phyloP scores from a whole-genome alignment of 2,329 filamentous ascomycete species.

The Aspergillus sp. region DNA sequence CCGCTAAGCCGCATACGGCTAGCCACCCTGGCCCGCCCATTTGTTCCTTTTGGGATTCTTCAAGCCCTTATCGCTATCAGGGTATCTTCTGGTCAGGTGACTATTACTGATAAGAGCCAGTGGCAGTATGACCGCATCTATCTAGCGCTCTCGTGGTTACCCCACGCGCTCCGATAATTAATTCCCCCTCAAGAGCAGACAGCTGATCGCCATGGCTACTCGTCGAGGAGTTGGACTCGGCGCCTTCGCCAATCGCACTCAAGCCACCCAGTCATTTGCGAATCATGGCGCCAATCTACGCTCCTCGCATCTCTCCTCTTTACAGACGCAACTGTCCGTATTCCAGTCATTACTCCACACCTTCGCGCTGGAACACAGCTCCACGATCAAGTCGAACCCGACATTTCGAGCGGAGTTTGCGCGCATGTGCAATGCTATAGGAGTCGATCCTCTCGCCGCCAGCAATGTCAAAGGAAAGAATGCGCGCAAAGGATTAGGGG shows the following conservation, averaged over 20 bases:
- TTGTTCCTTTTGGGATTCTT: slow-evolving; percentile 11
- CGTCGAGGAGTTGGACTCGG: slow-evolving; percentile 77
- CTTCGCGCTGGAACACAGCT: slow-evolving; percentile 91
- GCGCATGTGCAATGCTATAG: slow-evolving; percentile 96
- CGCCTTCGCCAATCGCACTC: slow-evolving; percentile 81
- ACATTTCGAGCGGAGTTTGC: slow-evolving; percentile 96
- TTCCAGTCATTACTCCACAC: slow-evolving; percentile 95
- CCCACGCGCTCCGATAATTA: background rate
- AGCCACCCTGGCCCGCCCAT: background rate
- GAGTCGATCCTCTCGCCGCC: slow-evolving; percentile 88
- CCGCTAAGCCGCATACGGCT: slow-evolving; percentile 26
- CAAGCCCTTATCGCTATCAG: slow-evolving; percentile 30
- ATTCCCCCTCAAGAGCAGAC: background rate
- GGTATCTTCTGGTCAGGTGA: slow-evolving; percentile 27
- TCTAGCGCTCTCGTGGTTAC: background rate
- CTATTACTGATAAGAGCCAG: slow-evolving; percentile 11
- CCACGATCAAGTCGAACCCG: slow-evolving; percentile 93
- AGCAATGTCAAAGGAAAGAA: slow-evolving; percentile 56
- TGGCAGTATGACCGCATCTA: background rate
- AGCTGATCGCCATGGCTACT: slow-evolving; percentile 41
- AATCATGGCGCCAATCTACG: slow-evolving; percentile 87
- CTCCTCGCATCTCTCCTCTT: slow-evolving; percentile 76
- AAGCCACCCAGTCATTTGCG: slow-evolving; percentile 86
- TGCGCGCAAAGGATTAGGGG: slow-evolving; percentile 46
- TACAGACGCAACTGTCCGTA: slow-evolving; percentile 90